Evolutionary conservation across 192 early-diverging fungal species (phyloP).

Genomic region (Phycomyces blakesleeanus): DNA sequence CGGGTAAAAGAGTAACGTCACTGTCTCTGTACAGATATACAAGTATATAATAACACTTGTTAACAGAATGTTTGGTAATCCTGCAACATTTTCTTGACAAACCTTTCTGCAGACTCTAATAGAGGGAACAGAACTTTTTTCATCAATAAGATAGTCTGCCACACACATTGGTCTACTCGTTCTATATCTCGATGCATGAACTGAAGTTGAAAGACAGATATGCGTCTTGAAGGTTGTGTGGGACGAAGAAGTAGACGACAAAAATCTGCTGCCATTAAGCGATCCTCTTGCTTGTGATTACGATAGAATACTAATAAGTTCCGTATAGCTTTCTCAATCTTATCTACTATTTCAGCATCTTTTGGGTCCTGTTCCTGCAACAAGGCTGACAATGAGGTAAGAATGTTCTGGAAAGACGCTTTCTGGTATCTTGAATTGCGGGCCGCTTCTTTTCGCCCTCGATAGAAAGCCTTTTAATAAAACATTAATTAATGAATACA

Average conservation of each 20-base stretch:
- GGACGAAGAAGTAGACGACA: not conserved
- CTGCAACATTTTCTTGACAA: not conserved
- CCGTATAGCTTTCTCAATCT: not conserved
- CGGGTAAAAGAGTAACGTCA: too few relatives aligned
- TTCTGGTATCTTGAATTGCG: slow-evolving; percentile 21
- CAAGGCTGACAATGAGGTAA: not conserved
- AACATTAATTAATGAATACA: not conserved
- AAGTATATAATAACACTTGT: too few relatives aligned
- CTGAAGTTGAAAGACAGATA: not conserved
- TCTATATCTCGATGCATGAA: slow-evolving; percentile 3
- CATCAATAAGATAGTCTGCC: slow-evolving; percentile 4
- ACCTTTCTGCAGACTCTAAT: not conserved
- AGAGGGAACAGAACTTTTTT: slow-evolving; percentile 17
- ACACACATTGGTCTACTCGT: not conserved
- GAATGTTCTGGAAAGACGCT: not conserved
- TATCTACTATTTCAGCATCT: not conserved
- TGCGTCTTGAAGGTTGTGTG: not conserved
- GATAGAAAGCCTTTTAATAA: slow-evolving; percentile 51
- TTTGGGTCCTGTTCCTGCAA: not conserved
- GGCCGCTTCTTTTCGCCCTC: slow-evolving; percentile 41
- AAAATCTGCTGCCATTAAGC: not conserved
- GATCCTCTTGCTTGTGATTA: slow-evolving; percentile 1
- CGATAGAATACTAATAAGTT: slow-evolving; percentile 12
- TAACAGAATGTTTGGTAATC: not conserved
- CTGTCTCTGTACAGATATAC: too few relatives aligned